A percentile compares a stretch with the other conserved stretches of the same genome.
phyloP scores from a whole-genome alignment of 495 filamentous ascomycete species.

The Lasiosphaeriaceae sp. region DNA sequence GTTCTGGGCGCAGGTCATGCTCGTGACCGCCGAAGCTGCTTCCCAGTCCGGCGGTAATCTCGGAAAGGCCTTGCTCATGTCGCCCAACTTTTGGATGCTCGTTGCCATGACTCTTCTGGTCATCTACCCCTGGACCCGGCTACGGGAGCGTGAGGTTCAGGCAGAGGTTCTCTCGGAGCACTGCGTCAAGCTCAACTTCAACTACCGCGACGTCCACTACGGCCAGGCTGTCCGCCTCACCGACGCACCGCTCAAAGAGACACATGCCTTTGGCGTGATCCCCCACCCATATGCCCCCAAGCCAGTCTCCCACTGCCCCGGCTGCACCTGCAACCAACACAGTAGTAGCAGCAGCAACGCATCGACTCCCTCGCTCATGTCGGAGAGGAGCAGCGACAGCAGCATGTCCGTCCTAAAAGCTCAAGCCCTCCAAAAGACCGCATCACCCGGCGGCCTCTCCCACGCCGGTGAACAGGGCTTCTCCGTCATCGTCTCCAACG shows the following conservation, averaged over 20 bases:
- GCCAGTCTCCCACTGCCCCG: conserved; percentile 8
- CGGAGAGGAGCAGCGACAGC: not conserved
- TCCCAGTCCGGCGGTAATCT: conserved; percentile 2
- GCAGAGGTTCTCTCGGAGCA: conserved; percentile 65
- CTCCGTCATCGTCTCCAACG: conserved; percentile 70
- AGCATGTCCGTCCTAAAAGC: conserved; percentile 32
- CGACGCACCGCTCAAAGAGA: conserved; percentile 63
- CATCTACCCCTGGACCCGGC: conserved; percentile 64
- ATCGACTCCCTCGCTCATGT: conserved; percentile 31
- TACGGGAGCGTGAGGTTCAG: conserved; percentile 56
- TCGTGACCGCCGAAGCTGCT: conserved; percentile 22
- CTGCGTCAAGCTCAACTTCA: conserved; percentile 68
- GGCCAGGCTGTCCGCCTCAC: conserved; percentile 52
- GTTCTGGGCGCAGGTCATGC: conserved; percentile 53
- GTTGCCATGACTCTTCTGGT: conserved; percentile 55
- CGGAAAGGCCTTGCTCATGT: conserved; percentile 42
- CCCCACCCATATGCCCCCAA: conserved; percentile 36
- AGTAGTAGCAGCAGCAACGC: too few species aligned
- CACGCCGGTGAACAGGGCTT: conserved; percentile 54
- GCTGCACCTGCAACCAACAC: conserved; percentile 16
- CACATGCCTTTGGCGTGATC: conserved; percentile 80
- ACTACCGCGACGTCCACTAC: conserved; percentile 54
- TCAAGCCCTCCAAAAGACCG: conserved; percentile 60
- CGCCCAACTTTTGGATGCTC: conserved; percentile 68
- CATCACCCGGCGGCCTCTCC: conserved; percentile 60